Evolutionary conservation across 1,284 basidiomycete genomes (phyloP), one percentile per base, ranked within the genome.

Genomic region (Fomitiporia mediterranea): DNA sequence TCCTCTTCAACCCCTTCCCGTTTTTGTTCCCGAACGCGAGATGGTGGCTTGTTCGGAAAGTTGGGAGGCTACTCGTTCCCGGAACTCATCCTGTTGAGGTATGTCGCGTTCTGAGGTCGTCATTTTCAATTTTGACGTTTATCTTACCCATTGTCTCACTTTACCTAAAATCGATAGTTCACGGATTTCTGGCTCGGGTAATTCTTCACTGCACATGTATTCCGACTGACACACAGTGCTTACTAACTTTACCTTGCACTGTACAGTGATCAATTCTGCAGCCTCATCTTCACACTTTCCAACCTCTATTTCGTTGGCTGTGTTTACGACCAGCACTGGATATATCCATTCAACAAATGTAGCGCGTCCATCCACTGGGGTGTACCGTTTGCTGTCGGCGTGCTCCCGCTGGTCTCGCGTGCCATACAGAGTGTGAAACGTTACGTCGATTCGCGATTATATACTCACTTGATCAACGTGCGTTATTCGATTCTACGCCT

Each of bases 401-500:
- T 72, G 2, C 62, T 91, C 0, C 91, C 92, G 0, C 76, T 88
- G 13, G 55, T 89, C 0, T 74, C 84, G 32, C 92, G 95, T 73
- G 68, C 94, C 44, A 74, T 90, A 9, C 95, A 98, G 68, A 93
- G 91, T 68, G 65, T 96, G 40, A 88, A 86, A 64, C 91, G 95
- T 74, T 98, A 86, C 68, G 70, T 71, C 37, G 94, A 97, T 68
- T 91, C 89, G 6, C 73, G 75, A 40, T 71, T 89, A 28, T 65
- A 74, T 27, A 88, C 88, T 0, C 94, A 98, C 75, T 73, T 98
- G 30, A 81, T 97, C 67, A 98, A 98, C 62, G 92, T 89, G 53
- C 42, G n/a, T 39, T 32, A 1, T 53, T 21, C 25, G 11, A 7
- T 19, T 7, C 25, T 19, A 17, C 38, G 11, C 37, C n/a, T 40